A percentile compares a stretch with the other conserved stretches of the same genome.
These are phyloP conservation scores for Albizia julibrissin DNA, from an alignment of 306 rosid genomes.

Conservation along the genomic window DNA sequence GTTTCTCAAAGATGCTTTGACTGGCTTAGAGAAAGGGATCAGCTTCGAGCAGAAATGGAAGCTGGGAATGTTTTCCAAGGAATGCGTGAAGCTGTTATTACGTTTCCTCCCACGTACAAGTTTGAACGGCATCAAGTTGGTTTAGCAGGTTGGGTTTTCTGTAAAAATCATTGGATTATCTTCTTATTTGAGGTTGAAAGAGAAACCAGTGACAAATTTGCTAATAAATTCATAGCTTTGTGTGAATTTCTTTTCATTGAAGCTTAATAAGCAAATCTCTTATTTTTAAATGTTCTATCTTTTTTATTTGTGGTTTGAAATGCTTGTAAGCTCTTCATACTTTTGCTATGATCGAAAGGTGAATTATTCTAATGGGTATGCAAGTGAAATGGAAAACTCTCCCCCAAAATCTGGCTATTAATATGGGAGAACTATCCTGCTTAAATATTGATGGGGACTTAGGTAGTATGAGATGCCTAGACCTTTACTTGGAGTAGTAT, in stretches of 20 bases:
- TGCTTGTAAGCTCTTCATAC: constrained; percentile 24
- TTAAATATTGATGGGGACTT: background rate
- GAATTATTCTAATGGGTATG: background rate
- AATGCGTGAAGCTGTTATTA: constrained; percentile 90
- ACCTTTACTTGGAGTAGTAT: background rate
- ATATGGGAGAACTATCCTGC: background rate
- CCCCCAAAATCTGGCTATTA: background rate
- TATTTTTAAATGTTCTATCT: background rate
- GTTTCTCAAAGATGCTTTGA: constrained; percentile 98
- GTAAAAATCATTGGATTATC: background rate
- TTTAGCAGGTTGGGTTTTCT: constrained; percentile 69
- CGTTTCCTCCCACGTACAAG: constrained; percentile 96
- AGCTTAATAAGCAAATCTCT: background rate
- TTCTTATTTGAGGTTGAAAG: background rate
- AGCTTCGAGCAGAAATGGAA: constrained; percentile 93
- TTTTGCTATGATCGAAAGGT: constrained; percentile 17
- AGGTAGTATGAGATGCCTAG: background rate
- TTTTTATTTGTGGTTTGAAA: background rate
- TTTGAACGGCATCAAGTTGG: constrained; percentile 95
- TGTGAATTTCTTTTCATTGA: background rate
- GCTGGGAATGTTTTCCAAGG: constrained; percentile 99
- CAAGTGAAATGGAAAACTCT: background rate
- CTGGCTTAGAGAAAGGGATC: constrained; percentile 97
- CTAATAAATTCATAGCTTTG: background rate
- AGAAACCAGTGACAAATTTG: background rate